These are phyloP conservation scores for Auriscalpium microsporum DNA, from an alignment of 768 basidiomycete species.

Conservation along the genomic window DNA sequence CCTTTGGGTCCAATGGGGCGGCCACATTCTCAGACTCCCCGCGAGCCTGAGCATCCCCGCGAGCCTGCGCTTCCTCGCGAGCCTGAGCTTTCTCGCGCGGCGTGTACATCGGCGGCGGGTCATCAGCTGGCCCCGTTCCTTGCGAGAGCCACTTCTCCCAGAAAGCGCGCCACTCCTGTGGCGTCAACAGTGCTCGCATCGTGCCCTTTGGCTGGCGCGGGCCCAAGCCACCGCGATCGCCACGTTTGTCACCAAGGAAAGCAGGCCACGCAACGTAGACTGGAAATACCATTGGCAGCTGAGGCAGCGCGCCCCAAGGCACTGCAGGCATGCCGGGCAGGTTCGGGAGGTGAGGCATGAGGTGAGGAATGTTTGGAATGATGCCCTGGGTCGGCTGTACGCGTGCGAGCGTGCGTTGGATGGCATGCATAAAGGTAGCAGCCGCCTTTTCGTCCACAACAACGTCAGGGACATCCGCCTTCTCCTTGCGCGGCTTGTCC, in stretches of 20 bases:
- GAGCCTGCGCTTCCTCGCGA: slow-evolving; percentile 1
- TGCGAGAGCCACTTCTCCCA: slow-evolving; percentile 64
- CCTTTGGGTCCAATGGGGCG: background rate
- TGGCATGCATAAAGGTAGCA: slow-evolving; percentile 55
- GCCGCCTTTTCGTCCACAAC: slow-evolving; percentile 23
- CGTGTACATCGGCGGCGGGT: slow-evolving; percentile 64
- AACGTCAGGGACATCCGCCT: slow-evolving; percentile 12
- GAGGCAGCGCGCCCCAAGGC: slow-evolving; percentile 42
- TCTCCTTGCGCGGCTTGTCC: slow-evolving; percentile 4
- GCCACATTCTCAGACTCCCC: slow-evolving; percentile 2
- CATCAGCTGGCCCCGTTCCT: slow-evolving; percentile 35
- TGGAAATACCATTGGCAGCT: slow-evolving; percentile 72
- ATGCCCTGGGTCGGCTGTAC: slow-evolving; percentile 49
- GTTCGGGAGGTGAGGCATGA: slow-evolving; percentile 28
- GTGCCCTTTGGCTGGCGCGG: slow-evolving; percentile 20
- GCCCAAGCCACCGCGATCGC: slow-evolving; percentile 22
- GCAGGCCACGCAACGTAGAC: slow-evolving; percentile 64
- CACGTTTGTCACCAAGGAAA: slow-evolving; percentile 45
- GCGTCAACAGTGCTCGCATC: slow-evolving; percentile 23
- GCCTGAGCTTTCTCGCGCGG: slow-evolving; percentile 34
- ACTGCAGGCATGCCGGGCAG: slow-evolving; percentile 43
- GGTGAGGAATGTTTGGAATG: slow-evolving; percentile 43
- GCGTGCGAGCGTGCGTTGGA: slow-evolving; percentile 64
- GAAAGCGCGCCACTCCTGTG: slow-evolving; percentile 55
- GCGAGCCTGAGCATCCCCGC: slow-evolving; percentile 2